Percentiles rank a stretch among this genome's conserved stretches.
These are phyloP conservation scores for Leccinum uliginosum DNA, from an alignment of 768 basidiomycete genomes.

Conservation along the genomic window DNA sequence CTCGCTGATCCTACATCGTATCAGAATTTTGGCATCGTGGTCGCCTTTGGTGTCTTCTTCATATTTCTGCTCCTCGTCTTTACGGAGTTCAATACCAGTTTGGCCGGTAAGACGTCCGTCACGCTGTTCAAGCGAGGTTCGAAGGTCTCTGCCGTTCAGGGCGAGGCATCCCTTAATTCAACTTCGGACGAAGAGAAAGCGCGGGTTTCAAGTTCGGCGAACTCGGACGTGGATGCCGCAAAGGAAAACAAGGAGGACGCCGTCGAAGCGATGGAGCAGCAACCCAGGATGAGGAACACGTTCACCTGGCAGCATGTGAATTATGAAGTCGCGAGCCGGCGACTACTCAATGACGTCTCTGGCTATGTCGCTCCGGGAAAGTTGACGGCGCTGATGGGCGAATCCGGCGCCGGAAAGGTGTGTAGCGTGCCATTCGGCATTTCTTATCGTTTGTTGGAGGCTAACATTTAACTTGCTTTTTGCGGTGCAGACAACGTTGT, in stretches of 20 bases:
- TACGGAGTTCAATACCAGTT: constrained; percentile 48
- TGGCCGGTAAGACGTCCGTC: constrained; percentile 37
- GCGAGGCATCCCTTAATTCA: constrained; percentile 1
- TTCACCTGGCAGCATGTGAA: constrained; percentile 78
- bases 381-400: constrained; percentile 75
- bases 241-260: constrained; percentile 16
- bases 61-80: constrained; percentile 50
- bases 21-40: constrained; percentile 67
- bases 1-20: not conserved
- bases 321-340: constrained; percentile 60
- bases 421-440: not conserved
- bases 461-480: not conserved
- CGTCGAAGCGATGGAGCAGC: constrained; percentile 34
- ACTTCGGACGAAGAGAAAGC: constrained; percentile 31
- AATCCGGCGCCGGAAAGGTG: constrained; percentile 47
- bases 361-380: constrained; percentile 81
- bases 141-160: constrained; percentile 15
- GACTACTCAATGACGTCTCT: constrained; percentile 66
- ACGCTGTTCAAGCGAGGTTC: constrained; percentile 66
- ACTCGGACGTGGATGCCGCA: constrained; percentile 4
- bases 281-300: constrained; percentile 40
- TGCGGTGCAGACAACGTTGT: constrained; percentile 40
- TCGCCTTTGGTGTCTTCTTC: constrained; percentile 63
- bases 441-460: no score
- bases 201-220: constrained; percentile 4